Conservation (phyloP, 2,329 filamentous ascomycete genomes). For the Neoscytalidium dimidiatum region DNA sequence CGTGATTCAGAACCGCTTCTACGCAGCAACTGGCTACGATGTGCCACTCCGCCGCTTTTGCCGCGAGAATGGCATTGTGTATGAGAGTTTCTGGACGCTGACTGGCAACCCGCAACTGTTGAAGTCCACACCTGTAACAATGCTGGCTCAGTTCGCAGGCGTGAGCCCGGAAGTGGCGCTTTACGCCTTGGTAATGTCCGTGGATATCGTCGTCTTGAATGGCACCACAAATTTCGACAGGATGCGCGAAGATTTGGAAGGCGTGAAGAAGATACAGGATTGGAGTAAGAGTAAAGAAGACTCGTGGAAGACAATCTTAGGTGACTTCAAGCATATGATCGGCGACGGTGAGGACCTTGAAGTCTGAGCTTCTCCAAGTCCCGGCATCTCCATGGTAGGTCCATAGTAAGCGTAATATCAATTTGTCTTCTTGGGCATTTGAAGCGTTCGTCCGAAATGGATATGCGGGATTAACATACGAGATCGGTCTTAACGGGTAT, state of each 20-base stretch:
- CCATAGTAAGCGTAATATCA: too few relatives aligned
- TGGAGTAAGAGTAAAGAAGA: constrained; percentile 16
- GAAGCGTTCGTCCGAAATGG: too few relatives aligned
- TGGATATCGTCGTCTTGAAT: constrained; percentile 56
- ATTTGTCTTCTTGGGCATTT: too few relatives aligned
- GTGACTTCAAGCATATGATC: constrained; percentile 16
- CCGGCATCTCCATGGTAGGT: too few relatives aligned
- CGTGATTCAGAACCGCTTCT: constrained; percentile 78
- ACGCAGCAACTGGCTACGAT: constrained; percentile 62
- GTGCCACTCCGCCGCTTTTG: constrained; percentile 60
- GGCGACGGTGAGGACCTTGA: constrained; percentile 7
- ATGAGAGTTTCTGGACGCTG: constrained; percentile 64
- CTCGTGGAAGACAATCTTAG: constrained; percentile 15
- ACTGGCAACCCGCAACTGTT: constrained; percentile 59
- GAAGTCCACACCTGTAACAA: constrained; percentile 48
- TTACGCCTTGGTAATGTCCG: constrained; percentile 58
- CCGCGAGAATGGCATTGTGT: constrained; percentile 53
- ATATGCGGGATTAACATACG: too few relatives aligned
- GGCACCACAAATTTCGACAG: constrained; percentile 55
- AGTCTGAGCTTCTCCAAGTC: too few relatives aligned
- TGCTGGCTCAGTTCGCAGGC: constrained; percentile 48
- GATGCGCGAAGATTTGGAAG: constrained; percentile 56
- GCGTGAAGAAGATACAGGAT: constrained; percentile 41
- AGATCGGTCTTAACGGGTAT: too few relatives aligned
- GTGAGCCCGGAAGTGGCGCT: constrained; percentile 53